Percentiles rank a stretch among this genome's conserved stretches.
Evolutionary conservation across 257 asterid species (phyloP).

Genomic region (Sherardia arvensis): DNA sequence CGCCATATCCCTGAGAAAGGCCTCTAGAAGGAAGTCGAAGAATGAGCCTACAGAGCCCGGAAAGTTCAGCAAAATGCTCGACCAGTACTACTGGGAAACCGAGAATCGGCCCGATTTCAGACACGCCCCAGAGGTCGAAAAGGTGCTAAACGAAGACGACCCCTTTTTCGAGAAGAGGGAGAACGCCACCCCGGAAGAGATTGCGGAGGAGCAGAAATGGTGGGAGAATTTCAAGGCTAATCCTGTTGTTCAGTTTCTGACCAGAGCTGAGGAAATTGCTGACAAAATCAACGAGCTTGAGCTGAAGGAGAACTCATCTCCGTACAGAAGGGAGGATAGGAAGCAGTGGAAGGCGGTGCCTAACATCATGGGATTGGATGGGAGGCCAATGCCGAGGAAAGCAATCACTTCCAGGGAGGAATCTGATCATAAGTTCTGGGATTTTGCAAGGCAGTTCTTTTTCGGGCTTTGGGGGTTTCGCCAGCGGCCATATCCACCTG

Average conservation of each 20-base stretch:
- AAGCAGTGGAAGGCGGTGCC: conserved; percentile 88
- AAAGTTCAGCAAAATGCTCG: conserved; percentile 51
- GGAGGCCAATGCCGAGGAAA: conserved; percentile 98
- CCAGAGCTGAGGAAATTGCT: conserved; percentile 70
- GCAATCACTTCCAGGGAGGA: conserved; percentile 50
- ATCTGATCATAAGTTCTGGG: conserved; percentile 93
- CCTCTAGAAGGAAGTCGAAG: conserved; percentile 39
- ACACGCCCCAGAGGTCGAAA: conserved; percentile 69
- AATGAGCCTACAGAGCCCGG: conserved; percentile 38
- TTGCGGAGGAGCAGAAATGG: conserved; percentile 78
- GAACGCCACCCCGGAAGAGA: conserved; percentile 59
- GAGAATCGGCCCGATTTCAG: conserved; percentile 78
- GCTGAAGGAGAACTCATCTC: conserved; percentile 56
- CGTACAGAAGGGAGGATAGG: conserved; percentile 64
- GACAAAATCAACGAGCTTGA: conserved; percentile 69
- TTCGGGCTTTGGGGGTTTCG: conserved; percentile 98
- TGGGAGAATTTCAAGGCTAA: conserved; percentile 51
- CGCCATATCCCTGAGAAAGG: conserved; percentile 39
- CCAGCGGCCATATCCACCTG: conserved; percentile 94
- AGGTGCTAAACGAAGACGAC: conserved; percentile 59
- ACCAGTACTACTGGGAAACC: conserved; percentile 80
- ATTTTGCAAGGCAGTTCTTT: conserved; percentile 88
- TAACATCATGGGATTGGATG: conserved; percentile 81
- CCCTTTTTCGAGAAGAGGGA: conserved; percentile 66
- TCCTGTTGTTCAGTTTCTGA: conserved; percentile 72